Evolutionary conservation across 2,329 filamentous ascomycete species (phyloP).

Genomic region (Ascochyta viciae-villosae): DNA sequence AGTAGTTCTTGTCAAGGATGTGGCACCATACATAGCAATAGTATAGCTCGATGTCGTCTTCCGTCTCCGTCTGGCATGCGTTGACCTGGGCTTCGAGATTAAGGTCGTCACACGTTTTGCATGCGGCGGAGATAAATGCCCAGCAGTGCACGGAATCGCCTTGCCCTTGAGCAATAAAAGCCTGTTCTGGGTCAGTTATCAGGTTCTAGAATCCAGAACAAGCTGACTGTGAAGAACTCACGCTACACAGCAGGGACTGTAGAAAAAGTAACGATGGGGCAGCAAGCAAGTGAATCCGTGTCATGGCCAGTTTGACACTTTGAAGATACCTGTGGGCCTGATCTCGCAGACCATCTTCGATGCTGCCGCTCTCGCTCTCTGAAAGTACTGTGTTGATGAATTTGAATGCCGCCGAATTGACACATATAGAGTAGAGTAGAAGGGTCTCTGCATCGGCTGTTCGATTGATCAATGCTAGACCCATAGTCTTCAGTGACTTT

Average conservation of each 20-base stretch:
- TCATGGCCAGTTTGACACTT: constrained; percentile 25
- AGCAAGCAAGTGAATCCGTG: constrained; percentile 25
- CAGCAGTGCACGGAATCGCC: constrained; percentile 30
- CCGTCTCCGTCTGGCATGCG: constrained; percentile 14
- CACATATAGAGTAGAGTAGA: constrained; percentile 32
- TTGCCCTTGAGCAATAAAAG: constrained; percentile 27
- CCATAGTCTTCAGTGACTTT: constrained; percentile 27
- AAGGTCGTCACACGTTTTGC: constrained; percentile 30
- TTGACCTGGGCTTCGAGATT: constrained; percentile 21
- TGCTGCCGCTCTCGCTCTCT: constrained; percentile 7
- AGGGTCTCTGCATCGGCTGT: constrained; percentile 21
- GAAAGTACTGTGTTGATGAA: constrained; percentile 28
- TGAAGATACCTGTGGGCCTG: constrained; percentile 19
- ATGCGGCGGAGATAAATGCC: constrained; percentile 28
- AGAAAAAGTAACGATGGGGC: constrained; percentile 24
- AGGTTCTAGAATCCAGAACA: background rate
- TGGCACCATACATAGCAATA: constrained; percentile 33
- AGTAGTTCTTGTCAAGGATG: constrained; percentile 33
- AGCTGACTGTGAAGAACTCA: constrained; percentile 15
- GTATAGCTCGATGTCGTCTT: constrained; percentile 24
- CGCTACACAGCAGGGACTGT: constrained; percentile 29
- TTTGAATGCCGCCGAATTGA: constrained; percentile 28
- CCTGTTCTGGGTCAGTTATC: constrained; percentile 11
- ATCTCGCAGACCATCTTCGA: constrained; percentile 19
- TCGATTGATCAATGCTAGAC: constrained; percentile 24